Evolutionary conservation across 345 rosid genomes (phyloP).

Genomic region (Leavenworthia alabamica): DNA sequence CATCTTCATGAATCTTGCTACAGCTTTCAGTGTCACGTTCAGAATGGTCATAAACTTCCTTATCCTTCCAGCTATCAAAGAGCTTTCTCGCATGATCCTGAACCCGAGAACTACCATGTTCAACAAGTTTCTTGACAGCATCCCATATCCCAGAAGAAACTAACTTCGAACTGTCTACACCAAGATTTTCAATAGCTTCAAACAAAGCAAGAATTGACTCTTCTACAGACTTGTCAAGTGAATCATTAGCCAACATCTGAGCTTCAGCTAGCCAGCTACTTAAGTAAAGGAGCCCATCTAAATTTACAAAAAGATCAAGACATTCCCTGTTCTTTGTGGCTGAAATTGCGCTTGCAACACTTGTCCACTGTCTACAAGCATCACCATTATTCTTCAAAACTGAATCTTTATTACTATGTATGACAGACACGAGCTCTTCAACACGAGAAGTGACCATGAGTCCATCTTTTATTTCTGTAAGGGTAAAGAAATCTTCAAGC

Average conservation of each 20-base stretch:
- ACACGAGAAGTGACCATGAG: conserved; percentile 64
- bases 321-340: conserved; percentile 84
- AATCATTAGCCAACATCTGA: conserved; percentile 36
- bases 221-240: conserved; percentile 51
- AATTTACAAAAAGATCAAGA: conserved; percentile 73
- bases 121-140: conserved; percentile 60
- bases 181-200: conserved; percentile 65
- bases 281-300: conserved; percentile 73
- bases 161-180: conserved; percentile 52
- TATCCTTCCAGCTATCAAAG: conserved; percentile 52
- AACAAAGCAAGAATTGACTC: conserved; percentile 67
- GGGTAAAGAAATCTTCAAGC: conserved; percentile 87
- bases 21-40: conserved; percentile 27
- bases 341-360: conserved; percentile 73
- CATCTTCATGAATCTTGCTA: conserved; percentile 21
- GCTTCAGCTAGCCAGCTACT: conserved; percentile 75
- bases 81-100: conserved; percentile 67
- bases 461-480: conserved; percentile 91
- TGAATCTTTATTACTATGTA: conserved; percentile 65
- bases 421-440: conserved; percentile 60
- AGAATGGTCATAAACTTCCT: conserved; percentile 28
- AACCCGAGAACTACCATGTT: conserved; percentile 52
- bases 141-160: conserved; percentile 69
- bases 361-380: conserved; percentile 82
- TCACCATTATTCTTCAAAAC: conserved; percentile 59